These are phyloP conservation scores for Lepraria neglecta DNA, from an alignment of 495 filamentous ascomycete species.

Conservation along the genomic window DNA sequence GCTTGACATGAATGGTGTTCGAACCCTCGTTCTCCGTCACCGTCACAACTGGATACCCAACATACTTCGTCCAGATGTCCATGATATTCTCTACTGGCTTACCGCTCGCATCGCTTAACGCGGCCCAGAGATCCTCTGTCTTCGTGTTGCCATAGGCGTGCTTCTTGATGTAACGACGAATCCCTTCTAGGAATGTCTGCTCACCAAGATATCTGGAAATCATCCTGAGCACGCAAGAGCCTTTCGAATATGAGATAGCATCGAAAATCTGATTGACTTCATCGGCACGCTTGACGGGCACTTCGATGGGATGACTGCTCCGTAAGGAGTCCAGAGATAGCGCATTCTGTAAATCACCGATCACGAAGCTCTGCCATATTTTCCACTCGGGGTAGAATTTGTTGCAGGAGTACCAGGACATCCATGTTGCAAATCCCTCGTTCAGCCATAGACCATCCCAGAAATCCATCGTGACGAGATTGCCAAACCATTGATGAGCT, in stretches of 20 bases:
- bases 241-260: conserved; percentile 95
- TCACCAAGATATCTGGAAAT: conserved; percentile 93
- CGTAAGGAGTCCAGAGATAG: conserved; percentile 82
- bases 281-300: conserved; percentile 88
- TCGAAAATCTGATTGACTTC: conserved; percentile 99
- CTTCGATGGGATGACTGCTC: conserved; percentile 95
- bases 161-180: conserved; percentile 87
- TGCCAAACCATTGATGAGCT: conserved; percentile 98
- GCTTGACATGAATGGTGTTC: conserved; percentile 51
- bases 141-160: conserved; percentile 72
- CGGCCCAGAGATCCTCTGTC: conserved; percentile 87
- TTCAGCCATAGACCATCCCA: conserved; percentile 99
- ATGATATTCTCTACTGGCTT: conserved; percentile 74
- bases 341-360: conserved; percentile 82
- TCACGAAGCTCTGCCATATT: conserved; percentile 94
- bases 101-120: conserved; percentile 82
- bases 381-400: conserved; percentile 96
- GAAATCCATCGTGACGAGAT: conserved; percentile 98
- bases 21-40: conserved; percentile 48
- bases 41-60: conserved; percentile 59
- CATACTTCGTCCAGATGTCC: conserved; percentile 64
- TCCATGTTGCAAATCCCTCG: conserved; percentile 96
- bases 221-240: conserved; percentile 93
- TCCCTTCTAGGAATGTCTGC: conserved; percentile 87
- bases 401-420: conserved; percentile 55